Evolutionary conservation across 768 basidiomycete species (phyloP).

Genomic region (Boletus edulis): DNA sequence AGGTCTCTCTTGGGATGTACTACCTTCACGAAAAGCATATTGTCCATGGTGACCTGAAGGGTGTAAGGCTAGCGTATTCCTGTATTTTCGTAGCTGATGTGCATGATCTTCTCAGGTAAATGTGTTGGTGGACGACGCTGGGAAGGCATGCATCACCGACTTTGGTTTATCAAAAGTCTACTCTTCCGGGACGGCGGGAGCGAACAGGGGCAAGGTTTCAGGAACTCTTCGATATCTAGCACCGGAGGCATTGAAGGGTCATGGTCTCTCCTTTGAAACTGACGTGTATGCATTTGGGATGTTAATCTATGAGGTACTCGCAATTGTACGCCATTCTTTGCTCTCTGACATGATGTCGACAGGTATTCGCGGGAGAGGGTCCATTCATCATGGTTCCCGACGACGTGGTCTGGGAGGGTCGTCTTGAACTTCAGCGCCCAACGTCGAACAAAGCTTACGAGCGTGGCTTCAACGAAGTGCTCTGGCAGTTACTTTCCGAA

Average conservation of each 20-base stretch:
- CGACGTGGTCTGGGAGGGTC: background rate
- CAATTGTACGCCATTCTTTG: no score
- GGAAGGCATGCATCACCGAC: slow-evolving; percentile 31
- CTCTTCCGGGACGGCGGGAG: slow-evolving; percentile 11
- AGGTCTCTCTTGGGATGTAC: slow-evolving; percentile 14
- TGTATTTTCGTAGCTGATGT: background rate
- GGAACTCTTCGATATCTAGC: slow-evolving; percentile 34
- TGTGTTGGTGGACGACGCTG: slow-evolving; percentile 31
- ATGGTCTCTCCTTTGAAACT: slow-evolving; percentile 14
- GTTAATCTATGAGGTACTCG: slow-evolving; percentile 26
- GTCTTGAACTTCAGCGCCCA: background rate
- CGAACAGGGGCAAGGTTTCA: slow-evolving; percentile 18
- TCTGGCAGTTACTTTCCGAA: slow-evolving; percentile 4
- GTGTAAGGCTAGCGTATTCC: slow-evolving; percentile 8
- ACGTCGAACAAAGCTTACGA: background rate
- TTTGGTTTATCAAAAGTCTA: slow-evolving; percentile 33
- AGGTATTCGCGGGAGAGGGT: slow-evolving; percentile 8
- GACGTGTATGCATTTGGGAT: slow-evolving; percentile 34
- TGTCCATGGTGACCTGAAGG: slow-evolving; percentile 31
- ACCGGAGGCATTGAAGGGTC: slow-evolving; percentile 22
- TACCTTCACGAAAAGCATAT: slow-evolving; percentile 16
- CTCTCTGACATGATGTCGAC: background rate
- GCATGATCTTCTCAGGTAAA: slow-evolving; percentile 21
- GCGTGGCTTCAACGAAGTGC: slow-evolving; percentile 1
- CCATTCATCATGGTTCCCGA: slow-evolving; percentile 3